Conservation (phyloP, 345 rosid genomes). For the Gossypium bickii region DNA sequence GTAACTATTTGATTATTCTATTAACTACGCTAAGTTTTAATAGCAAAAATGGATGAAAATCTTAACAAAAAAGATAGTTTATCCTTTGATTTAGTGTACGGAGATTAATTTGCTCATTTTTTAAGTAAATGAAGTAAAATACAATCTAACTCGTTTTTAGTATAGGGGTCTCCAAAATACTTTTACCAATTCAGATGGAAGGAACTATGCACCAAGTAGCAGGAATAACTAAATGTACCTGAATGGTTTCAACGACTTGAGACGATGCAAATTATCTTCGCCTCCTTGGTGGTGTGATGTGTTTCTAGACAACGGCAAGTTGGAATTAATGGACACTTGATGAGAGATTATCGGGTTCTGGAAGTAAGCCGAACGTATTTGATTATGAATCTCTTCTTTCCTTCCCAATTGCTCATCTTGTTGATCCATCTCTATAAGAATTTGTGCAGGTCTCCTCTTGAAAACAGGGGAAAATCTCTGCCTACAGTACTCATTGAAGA, state of each 20-base stretch:
- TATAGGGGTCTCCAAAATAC: no score
- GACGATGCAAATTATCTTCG: conserved; percentile 20
- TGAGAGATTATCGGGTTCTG: conserved; percentile 42
- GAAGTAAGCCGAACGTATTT: conserved; percentile 57
- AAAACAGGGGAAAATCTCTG: conserved; percentile 70
- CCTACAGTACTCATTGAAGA: conserved; percentile 79
- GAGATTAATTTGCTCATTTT: no score
- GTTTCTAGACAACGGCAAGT: conserved; percentile 20
- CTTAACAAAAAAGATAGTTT: no score
- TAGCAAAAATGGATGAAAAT: no score
- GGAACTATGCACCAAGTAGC: conserved; percentile 5
- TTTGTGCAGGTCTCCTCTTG: conserved; percentile 56
- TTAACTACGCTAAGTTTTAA: no score
- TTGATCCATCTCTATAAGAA: conserved; percentile 79
- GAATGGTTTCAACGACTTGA: conserved; percentile 20
- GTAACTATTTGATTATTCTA: no score
- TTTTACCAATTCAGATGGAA: conserved; percentile 1
- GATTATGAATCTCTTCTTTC: conserved; percentile 42
- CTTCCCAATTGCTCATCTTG: conserved; percentile 57
- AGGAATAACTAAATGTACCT: conserved; percentile 25
- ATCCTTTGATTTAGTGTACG: no score
- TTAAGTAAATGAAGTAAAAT: no score
- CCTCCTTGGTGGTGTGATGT: conserved; percentile 9
- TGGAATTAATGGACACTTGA: conserved; percentile 21
- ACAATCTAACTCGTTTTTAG: no score